Conservation (phyloP, 495 filamentous ascomycete genomes). For the Eremomyces bilateralis region DNA sequence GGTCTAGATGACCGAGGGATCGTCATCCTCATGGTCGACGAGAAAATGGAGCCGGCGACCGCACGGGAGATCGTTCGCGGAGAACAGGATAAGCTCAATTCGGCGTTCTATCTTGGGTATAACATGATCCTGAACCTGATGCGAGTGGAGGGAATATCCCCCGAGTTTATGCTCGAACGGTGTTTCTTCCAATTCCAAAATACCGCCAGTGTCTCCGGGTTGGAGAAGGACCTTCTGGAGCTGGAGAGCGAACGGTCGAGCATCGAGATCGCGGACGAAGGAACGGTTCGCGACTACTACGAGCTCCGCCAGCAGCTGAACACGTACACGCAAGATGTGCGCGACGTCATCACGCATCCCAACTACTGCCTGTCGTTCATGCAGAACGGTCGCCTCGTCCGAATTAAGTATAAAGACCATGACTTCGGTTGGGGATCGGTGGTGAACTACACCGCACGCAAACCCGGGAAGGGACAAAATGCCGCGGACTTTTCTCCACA, state of each 20-base stretch:
- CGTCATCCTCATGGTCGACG: conserved; percentile 98
- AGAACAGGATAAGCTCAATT: conserved; percentile 89
- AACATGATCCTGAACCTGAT: conserved; percentile 97
- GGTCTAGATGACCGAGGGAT: conserved; percentile 96
- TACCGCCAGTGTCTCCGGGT: conserved; percentile 53
- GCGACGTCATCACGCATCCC: conserved; percentile 72
- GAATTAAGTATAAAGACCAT: conserved; percentile 49
- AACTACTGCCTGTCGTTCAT: conserved; percentile 61
- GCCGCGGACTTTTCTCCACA: conserved; percentile 44
- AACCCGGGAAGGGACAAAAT: conserved; percentile 31
- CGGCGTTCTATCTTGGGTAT: conserved; percentile 94
- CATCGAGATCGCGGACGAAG: conserved; percentile 64
- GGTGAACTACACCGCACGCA: conserved; percentile 37
- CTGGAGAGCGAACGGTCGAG: conserved; percentile 49
- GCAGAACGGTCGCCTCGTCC: conserved; percentile 62
- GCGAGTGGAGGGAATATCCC: conserved; percentile 86
- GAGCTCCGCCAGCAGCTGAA: conserved; percentile 62
- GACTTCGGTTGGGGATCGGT: conserved; percentile 92
- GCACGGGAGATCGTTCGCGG: conserved; percentile 90
- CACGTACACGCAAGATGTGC: conserved; percentile 66
- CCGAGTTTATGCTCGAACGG: conserved; percentile 87
- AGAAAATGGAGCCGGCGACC: conserved; percentile 83
- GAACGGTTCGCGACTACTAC: conserved; percentile 78
- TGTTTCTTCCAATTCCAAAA: conserved; percentile 99
- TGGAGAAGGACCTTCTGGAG: conserved; percentile 51